Evolutionary conservation across 2,329 filamentous ascomycete genomes (phyloP).

Genomic region (Monilinia vaccinii-corymbosi): DNA sequence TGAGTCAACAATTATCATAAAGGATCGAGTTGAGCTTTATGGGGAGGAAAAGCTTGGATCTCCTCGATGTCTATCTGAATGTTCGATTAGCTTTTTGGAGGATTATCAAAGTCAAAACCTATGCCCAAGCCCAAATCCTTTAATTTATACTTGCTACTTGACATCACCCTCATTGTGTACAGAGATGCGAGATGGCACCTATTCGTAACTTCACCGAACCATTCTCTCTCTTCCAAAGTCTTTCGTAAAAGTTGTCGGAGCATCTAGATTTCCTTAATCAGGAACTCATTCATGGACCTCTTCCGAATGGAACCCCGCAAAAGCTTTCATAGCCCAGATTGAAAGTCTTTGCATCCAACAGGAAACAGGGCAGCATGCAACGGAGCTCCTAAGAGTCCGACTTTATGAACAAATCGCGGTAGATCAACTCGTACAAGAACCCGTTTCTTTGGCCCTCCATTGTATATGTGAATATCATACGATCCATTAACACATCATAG

Average conservation of each 20-base stretch:
- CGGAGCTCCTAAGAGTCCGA: background rate
- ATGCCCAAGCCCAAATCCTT: background rate
- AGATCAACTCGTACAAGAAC: no score
- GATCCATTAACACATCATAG: no score
- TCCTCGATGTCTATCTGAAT: background rate
- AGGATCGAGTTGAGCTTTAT: background rate
- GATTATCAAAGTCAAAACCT: no score
- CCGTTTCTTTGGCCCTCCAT: no score
- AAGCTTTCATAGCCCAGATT: background rate
- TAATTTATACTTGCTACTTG: background rate
- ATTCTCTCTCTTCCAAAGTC: background rate
- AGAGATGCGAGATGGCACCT: no score
- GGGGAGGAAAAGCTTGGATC: background rate
- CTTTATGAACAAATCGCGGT: background rate
- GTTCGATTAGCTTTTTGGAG: background rate
- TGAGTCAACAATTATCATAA: no score
- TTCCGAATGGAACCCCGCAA: background rate
- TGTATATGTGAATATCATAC: no score
- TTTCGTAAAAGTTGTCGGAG: background rate
- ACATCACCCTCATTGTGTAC: no score
- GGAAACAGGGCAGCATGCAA: no score
- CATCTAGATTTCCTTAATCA: background rate
- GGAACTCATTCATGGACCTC: no score
- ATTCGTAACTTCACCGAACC: background rate
- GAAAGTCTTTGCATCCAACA: background rate